Evolutionary conservation across 192 early-diverging fungal species (phyloP), one percentile per base, ranked within the genome.

Genomic region (Backusella parvicylindrica): DNA sequence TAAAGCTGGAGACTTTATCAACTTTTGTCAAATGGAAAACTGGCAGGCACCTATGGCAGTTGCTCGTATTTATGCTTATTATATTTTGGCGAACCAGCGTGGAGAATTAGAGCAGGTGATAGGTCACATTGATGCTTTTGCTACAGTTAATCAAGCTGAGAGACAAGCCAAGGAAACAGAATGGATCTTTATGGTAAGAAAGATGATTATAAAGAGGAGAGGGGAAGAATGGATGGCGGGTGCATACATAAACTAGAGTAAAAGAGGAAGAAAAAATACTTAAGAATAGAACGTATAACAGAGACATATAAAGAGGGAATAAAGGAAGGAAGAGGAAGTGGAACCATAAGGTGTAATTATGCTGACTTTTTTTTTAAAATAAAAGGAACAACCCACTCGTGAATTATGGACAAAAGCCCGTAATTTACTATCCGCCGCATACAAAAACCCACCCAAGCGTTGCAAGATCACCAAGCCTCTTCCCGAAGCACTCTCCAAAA

Each of bases 131-230:
- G 84, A 87, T 50, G 86, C 86, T 1, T 87, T 87, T 75, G 86
- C 86, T 1, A 87, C 86, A n/a, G 83, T 87, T 40, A 83, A 80
- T 69, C 86, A 87, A 71, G 83, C 81, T 23, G 86, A 87, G 50
- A 76, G 86, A 23, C 86, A 87, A 43, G 84, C 83, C 63, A 87
- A 83, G 77, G 86, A 87, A 64, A 85, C 86, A 0, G 83, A 85
- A 13, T 87, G 86, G 86, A 85, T 85, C 13, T 81, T 87, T 76
- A 87, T 87, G 86, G 83, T 81, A 67, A 71, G 72, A 41, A 67
- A 74, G n/a, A n/a, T n/a, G n/a, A n/a, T n/a, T n/a, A n/a, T n/a
- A n/a, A n/a, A n/a, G n/a, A n/a, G n/a, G n/a, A n/a, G n/a, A 60
- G 8, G 21, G 9, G 23, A 12, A 4, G 28, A 2, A 21, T n/a